Evolutionary conservation across 1,284 basidiomycete genomes (phyloP).

Genomic region (Ceratobasidium sp.): DNA sequence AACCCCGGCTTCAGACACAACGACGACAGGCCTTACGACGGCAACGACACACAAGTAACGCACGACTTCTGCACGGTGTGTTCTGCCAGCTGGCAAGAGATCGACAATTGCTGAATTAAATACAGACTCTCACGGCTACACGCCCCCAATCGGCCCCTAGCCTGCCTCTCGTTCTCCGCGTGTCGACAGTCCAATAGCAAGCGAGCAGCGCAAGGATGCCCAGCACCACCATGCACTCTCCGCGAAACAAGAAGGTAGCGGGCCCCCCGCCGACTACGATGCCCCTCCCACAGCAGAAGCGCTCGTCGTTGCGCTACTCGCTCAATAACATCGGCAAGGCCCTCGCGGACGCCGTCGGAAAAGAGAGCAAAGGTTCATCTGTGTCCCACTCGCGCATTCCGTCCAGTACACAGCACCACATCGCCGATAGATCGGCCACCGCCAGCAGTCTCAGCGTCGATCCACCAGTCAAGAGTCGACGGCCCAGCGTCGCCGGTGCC

Average conservation of each 20-base stretch:
- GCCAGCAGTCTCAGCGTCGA: conserved; percentile 6
- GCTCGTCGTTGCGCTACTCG: conserved; percentile 35
- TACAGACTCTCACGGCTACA: conserved; percentile 15
- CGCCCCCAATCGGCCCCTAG: conserved; percentile 13
- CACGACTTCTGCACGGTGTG: conserved; percentile 15
- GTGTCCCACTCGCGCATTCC: conserved; percentile 14
- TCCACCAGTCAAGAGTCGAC: neutral
- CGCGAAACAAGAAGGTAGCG: conserved; percentile 21
- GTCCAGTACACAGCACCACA: neutral
- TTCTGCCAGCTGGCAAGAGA: neutral
- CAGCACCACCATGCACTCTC: conserved; percentile 27
- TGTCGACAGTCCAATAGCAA: conserved; percentile 3
- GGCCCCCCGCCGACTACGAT: conserved; percentile 16
- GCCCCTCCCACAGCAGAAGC: conserved; percentile 27
- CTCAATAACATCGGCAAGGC: conserved; percentile 32
- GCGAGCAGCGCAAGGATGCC: conserved; percentile 3
- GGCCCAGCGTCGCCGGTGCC: conserved; percentile 27
- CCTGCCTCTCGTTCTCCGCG: conserved; percentile 12
- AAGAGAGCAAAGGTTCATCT: conserved; percentile 7
- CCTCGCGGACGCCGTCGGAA: conserved; percentile 26
- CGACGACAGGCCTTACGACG: conserved; percentile 22
- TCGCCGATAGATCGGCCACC: conserved; percentile 3
- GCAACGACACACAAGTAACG: conserved; percentile 16
- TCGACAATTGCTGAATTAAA: conserved; percentile 1
- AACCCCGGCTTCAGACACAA: neutral